Base-by-base conservation (phyloP, 768 basidiomycete species). In the Mycena rebaudengoi region DNA sequence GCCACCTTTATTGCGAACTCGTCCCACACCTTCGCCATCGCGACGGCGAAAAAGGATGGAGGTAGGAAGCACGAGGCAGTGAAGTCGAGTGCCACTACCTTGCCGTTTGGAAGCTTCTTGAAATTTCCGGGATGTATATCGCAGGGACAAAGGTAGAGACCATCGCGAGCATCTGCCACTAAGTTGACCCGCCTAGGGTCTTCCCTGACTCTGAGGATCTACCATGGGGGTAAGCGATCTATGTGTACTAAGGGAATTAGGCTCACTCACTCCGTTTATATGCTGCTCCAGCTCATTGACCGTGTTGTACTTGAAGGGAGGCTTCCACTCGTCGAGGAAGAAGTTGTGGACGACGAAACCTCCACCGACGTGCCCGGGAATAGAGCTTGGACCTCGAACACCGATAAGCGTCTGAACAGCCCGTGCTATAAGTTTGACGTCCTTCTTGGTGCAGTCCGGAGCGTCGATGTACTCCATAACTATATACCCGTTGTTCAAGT, bases 391-490 rank as follows among this genome's bases (percentile, higher is more conserved):
- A 21, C 57, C 26, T 26, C 21, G 64, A 32, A 67, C 52, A 26
- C n/a, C 51, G 49, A 67, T 59, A 29, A 67, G 64, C 29, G 32
- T 26, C 50, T 67, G 64, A 11, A 67, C 65, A 39, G 66, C 66
- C 16, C 25, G 37, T 18, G 56, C 66, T 11, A 60, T 56, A 20
- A 49, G 44, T 16, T 29, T 20, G 35, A 29, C 25, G 28, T 66
- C 67, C 21, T 12, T 23, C 44, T 33, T 16, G n/a, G 44, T 35
- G 60, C 65, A 68, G 23, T 35, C 30, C 32, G 29, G 23, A 26
- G 48, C 65, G 30, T 66, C 41, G 30, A 68, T 59, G 60, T 66
- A 68, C 53, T 68, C 67, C 28, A 51, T 62, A 13, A 68, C 67
- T 40, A 68, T 68, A 52, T 65, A 68, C 13, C 67, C 66, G 20